Base-by-base conservation (phyloP, 176 grass and related monocot genomes). In the Pharus latifolius region DNA sequence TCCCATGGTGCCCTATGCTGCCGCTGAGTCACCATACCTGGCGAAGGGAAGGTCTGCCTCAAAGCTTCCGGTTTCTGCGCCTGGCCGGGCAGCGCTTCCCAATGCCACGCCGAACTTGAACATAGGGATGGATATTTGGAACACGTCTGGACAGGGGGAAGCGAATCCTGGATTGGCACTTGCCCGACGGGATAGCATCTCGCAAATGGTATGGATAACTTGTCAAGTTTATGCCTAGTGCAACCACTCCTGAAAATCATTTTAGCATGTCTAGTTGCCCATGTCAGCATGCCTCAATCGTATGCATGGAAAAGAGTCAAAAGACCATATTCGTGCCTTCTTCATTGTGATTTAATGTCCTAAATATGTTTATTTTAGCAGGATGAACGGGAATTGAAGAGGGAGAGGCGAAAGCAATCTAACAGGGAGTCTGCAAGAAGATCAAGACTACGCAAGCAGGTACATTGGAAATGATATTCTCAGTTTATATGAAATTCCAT, bases 31-130 rank as follows among this genome's bases (percentile, higher is more conserved):
- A 44, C 48, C 78, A 1, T 91, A 81, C 50, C 69, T 66, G 19
- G 47, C 64, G 19, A 92, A 80, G 52, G 83, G 60, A 25, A 92
- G 84, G 63, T 75, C 94, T 44, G 94, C 81, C 41, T 80, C 87
- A 15, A 98, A 98, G 75, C 89, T 98, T 49, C 94, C 84, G n/a
- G 94, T 98, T 38, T 98, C 94, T 28, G 94, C 94, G 26, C 94
- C 94, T 57, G 94, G 89, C 10, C 79, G 94, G 59, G 69, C 89
- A 13, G 58, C 83, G 3, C 75, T 98, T n/a, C 56, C 84, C 66
- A 84, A 74, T 49, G 67, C 89, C 63, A 81, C 83, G 17, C 69
- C 86, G 15, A 93, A 84, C 80, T 49, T 87, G 35, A 92, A 93
- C 67, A 80, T 93, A 68, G 94, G 87, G 62, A 93, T 98, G 69